These are phyloP conservation scores for Aspergillus pseudoglaucus DNA, from an alignment of 2,329 filamentous ascomycete genomes.

Conservation along the genomic window DNA sequence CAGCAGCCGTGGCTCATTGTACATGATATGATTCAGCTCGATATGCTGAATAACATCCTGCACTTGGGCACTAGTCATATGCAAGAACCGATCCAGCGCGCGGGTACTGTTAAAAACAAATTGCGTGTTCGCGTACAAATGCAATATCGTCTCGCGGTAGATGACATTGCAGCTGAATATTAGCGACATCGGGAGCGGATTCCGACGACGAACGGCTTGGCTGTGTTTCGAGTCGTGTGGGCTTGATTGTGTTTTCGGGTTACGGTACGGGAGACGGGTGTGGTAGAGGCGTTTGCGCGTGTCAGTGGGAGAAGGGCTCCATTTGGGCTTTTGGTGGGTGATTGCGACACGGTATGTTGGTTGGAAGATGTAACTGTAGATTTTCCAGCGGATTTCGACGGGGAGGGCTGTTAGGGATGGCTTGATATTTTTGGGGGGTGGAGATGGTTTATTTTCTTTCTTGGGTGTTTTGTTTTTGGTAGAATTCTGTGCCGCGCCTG, in stretches of 20 bases:
- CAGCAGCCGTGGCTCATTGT: conserved; percentile 16
- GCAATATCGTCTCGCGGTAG: conserved; percentile 57
- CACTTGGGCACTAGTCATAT: conserved; percentile 49
- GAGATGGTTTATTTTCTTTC: not conserved
- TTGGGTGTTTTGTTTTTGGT: not conserved
- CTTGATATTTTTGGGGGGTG: too few relatives aligned
- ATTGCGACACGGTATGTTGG: conserved; percentile 20
- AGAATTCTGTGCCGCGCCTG: not conserved
- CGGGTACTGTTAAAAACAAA: conserved; percentile 17
- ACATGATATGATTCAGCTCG: conserved; percentile 18
- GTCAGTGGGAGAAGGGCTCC: conserved; percentile 60
- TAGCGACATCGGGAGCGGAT: conserved; percentile 41
- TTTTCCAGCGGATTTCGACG: conserved; percentile 60
- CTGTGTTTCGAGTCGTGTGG: not conserved
- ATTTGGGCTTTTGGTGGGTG: conserved; percentile 33
- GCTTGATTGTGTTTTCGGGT: not conserved
- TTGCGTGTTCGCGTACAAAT: conserved; percentile 49
- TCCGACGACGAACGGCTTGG: not conserved
- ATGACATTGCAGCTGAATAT: conserved; percentile 57
- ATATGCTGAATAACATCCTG: conserved; percentile 45
- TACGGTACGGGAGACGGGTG: conserved; percentile 37
- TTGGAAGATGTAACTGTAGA: conserved; percentile 59
- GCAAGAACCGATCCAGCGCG: conserved; percentile 19
- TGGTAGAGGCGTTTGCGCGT: conserved; percentile 58
- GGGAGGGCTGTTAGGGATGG: conserved; percentile 42